phyloP scores from a whole-genome alignment of 768 basidiomycete species.

The Suillus ampliporus region DNA sequence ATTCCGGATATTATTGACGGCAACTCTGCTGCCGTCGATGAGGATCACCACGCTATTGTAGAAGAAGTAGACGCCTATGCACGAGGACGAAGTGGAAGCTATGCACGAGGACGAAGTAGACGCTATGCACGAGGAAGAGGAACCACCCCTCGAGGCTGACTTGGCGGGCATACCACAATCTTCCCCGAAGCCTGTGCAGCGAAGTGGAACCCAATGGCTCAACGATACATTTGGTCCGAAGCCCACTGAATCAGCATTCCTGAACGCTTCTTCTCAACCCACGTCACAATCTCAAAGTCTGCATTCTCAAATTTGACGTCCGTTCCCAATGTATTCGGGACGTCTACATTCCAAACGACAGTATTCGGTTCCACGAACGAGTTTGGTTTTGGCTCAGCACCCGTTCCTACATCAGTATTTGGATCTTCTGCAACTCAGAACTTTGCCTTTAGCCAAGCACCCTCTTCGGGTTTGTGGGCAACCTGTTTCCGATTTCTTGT shows the following conservation, averaged over 20 bases:
- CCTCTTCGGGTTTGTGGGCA: slow-evolving; percentile 5
- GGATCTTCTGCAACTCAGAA: not conserved
- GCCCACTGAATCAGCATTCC: slow-evolving; percentile 33
- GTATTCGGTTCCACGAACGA: slow-evolving; percentile 23
- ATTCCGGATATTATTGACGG: slow-evolving; percentile 77
- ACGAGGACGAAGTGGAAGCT: slow-evolving; percentile 20
- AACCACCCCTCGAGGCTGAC: slow-evolving; percentile 24
- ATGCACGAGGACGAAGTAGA: slow-evolving; percentile 30
- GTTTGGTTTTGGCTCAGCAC: slow-evolving; percentile 12
- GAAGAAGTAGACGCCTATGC: slow-evolving; percentile 31
- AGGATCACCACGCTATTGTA: slow-evolving; percentile 22
- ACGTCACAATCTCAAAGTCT: slow-evolving; percentile 22
- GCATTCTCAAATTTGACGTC: slow-evolving; percentile 43
- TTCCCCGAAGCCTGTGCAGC: slow-evolving; percentile 25
- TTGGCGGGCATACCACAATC: slow-evolving; percentile 14
- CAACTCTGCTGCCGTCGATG: slow-evolving; percentile 36
- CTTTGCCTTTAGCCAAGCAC: not conserved
- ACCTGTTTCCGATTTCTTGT: not conserved
- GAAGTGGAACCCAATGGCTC: slow-evolving; percentile 38
- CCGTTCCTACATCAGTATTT: slow-evolving; percentile 17
- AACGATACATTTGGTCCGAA: slow-evolving; percentile 37
- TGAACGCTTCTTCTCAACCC: slow-evolving; percentile 20
- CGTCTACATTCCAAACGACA: slow-evolving; percentile 14
- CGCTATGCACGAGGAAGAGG: slow-evolving; percentile 24
- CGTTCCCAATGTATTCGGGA: slow-evolving; percentile 41